Conservation (phyloP, 192 early-diverging fungal genomes). For the Backusella westeae region DNA sequence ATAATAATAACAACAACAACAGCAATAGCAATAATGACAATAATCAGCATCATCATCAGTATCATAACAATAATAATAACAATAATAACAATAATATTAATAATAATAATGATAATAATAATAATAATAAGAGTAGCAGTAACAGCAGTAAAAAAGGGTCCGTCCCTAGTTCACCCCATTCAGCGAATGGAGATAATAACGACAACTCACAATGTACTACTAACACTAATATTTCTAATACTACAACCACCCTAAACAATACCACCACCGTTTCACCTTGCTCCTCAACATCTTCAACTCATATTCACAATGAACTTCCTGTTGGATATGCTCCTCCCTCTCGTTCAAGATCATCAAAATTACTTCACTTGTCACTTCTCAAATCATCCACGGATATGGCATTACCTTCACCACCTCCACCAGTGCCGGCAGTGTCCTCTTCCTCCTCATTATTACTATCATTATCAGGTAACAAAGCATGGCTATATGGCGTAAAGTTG, state of each 20-base stretch:
- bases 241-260: not conserved
- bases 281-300: not conserved
- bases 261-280: not conserved
- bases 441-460: not conserved
- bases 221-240: constrained; percentile 4
- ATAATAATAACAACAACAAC: not conserved
- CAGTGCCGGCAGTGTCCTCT: not conserved
- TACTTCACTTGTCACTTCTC: constrained; percentile 13
- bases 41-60: constrained; percentile 26
- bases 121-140: constrained; percentile 11
- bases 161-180: not conserved
- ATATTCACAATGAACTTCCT: constrained; percentile 11
- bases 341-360: constrained; percentile 29
- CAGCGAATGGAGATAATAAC: not conserved
- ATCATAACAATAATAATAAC: constrained; percentile 8
- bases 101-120: not conserved
- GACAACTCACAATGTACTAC: not conserved
- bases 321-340: constrained; percentile 35
- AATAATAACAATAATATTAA: not conserved
- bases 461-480: not conserved
- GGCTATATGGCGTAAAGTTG: not conserved
- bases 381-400: constrained; percentile 6
- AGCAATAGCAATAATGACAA: constrained; percentile 4
- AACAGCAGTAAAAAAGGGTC: constrained; percentile 20
- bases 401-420: not conserved